Evolutionary conservation across 2,329 filamentous ascomycete genomes (phyloP).

Genomic region (Diaporthe longicolla): DNA sequence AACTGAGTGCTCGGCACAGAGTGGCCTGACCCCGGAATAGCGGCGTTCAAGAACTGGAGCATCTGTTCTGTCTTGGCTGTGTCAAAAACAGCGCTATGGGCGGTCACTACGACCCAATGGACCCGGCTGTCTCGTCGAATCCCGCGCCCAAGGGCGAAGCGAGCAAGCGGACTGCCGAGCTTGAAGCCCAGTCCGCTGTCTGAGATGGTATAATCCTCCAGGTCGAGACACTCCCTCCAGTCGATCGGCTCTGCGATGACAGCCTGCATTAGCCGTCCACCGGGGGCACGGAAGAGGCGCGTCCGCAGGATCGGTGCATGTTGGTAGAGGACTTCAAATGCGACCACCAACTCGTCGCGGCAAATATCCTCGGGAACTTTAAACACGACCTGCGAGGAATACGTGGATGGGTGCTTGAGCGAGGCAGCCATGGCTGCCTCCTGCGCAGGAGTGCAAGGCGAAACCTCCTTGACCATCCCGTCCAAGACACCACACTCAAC

Average conservation of each 20-base stretch:
- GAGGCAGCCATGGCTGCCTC: background rate
- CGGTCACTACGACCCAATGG: constrained; percentile 6
- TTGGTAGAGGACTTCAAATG: constrained; percentile 6
- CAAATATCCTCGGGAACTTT: background rate
- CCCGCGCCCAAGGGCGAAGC: background rate
- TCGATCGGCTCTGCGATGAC: constrained; percentile 1
- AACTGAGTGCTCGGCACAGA: background rate
- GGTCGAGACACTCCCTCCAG: background rate
- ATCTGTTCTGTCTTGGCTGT: background rate
- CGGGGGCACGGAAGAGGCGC: background rate
- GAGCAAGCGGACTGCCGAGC: background rate
- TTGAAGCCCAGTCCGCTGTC: constrained; percentile 8
- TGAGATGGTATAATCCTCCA: background rate
- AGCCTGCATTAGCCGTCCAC: constrained; percentile 2
- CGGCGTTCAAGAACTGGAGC: constrained; percentile 2
- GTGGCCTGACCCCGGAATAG: background rate
- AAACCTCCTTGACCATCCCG: background rate
- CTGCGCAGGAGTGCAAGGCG: background rate
- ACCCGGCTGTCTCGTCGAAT: background rate
- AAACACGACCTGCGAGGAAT: constrained; percentile 5
- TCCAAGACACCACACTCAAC: constrained; percentile 9
- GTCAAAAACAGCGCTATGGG: background rate
- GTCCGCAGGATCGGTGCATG: constrained; percentile 3
- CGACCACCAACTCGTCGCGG: background rate
- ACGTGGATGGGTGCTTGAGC: background rate